Evolutionary conservation across 225 moss, liverwort and hornwort genomes (phyloP).

Genomic region (Rhytidiadelphus loreus): DNA sequence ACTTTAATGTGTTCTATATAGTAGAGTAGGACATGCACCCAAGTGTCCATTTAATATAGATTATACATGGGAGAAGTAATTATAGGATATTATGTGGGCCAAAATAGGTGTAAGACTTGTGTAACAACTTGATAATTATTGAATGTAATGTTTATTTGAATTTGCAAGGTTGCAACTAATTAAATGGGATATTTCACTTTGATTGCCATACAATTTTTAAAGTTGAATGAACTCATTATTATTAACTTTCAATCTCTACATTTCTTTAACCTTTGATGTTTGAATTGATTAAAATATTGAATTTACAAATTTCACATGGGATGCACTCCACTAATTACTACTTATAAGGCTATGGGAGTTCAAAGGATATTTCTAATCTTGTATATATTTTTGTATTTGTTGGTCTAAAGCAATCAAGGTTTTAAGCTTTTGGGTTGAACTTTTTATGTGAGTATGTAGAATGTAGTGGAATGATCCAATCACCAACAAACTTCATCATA

Average conservation of each 20-base stretch:
- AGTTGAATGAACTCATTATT: not conserved
- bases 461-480: not conserved
- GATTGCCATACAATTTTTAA: not conserved
- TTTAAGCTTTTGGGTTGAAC: not conserved
- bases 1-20: not conserved
- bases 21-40: accelerated
- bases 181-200: not conserved
- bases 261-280: not conserved
- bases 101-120: not conserved
- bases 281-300: not conserved
- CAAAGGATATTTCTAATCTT: not conserved
- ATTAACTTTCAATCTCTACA: not conserved
- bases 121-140: not conserved
- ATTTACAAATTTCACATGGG: accelerated
- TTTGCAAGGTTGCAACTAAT: not conserved
- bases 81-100: accelerated
- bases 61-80: accelerated
- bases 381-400: not conserved
- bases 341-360: not conserved
- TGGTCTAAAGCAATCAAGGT: not conserved
- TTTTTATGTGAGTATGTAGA: not conserved
- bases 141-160: not conserved
- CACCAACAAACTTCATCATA: accelerated
- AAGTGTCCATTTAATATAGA: not conserved
- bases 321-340: not conserved